phyloP scores from a whole-genome alignment of 805 yeast genomes.

The Starmerella sirachaensis region DNA sequence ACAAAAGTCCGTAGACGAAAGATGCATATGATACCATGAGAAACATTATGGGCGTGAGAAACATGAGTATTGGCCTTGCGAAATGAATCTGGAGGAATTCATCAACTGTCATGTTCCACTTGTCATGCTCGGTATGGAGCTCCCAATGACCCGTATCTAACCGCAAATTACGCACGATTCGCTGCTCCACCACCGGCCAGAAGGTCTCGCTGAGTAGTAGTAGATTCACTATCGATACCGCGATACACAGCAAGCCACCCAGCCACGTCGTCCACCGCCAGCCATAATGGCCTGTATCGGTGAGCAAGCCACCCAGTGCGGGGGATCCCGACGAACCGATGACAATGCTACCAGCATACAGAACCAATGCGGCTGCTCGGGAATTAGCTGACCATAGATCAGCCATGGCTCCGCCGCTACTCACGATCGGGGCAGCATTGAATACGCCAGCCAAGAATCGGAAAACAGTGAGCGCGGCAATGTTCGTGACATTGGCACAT shows the following conservation, averaged over 20 bases:
- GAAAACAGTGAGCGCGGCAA: slow-evolving; percentile 39
- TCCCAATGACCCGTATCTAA: slow-evolving; percentile 65
- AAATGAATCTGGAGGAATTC: slow-evolving; percentile 64
- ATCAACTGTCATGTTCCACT: slow-evolving; percentile 51
- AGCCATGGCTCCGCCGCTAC: slow-evolving; percentile 20
- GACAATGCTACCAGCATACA: slow-evolving; percentile 13
- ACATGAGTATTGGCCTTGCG: slow-evolving; percentile 66
- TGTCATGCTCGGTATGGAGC: slow-evolving; percentile 87
- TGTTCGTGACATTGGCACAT: slow-evolving; percentile 18
- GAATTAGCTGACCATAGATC: slow-evolving; percentile 27
- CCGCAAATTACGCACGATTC: slow-evolving; percentile 53
- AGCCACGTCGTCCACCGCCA: slow-evolving; percentile 54
- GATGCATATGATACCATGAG: slow-evolving; percentile 33
- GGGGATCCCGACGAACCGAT: slow-evolving; percentile 23
- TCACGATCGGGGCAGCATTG: slow-evolving; percentile 53
- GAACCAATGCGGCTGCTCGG: slow-evolving; percentile 18
- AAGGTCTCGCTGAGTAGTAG: slow-evolving; percentile 31
- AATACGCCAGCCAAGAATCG: slow-evolving; percentile 70
- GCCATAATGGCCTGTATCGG: slow-evolving; percentile 32
- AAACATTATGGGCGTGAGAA: slow-evolving; percentile 37
- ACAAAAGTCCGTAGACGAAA: slow-evolving; percentile 35
- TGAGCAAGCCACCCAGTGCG: slow-evolving; percentile 26
- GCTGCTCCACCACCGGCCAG: slow-evolving; percentile 41
- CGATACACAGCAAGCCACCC: slow-evolving; percentile 33
- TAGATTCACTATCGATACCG: slow-evolving; percentile 31